Percentiles rank a stretch among this genome's conserved stretches.
Conservation (phyloP, 441 rosid genomes). For the Adansonia rubrostipa region DNA sequence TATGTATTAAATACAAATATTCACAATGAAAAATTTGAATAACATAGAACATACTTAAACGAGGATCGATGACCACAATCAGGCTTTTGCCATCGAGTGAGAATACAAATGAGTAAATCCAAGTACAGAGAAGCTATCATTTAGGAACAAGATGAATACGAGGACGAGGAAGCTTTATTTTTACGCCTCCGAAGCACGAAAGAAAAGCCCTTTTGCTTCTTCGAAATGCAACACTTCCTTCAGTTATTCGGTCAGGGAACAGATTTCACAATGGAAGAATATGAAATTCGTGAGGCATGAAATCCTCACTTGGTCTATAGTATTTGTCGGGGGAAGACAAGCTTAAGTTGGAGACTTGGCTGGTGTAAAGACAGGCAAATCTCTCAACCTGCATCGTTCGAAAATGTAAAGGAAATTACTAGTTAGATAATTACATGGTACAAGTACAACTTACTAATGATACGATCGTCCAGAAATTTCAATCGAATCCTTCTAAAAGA, state of each 20-base stretch:
- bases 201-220: background rate
- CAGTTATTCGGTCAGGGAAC: background rate
- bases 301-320: slow-evolving; percentile 96
- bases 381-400: slow-evolving; percentile 81
- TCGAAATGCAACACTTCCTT: background rate
- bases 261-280: slow-evolving; percentile 59
- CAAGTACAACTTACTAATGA: background rate
- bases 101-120: background rate
- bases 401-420: background rate
- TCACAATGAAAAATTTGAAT: background rate
- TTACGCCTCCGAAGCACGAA: background rate
- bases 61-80: background rate
- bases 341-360: slow-evolving; percentile 90
- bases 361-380: slow-evolving; percentile 95
- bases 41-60: background rate
- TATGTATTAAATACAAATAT: too few relatives aligned
- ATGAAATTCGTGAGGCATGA: slow-evolving; percentile 93
- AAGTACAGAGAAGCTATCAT: background rate
- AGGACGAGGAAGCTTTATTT: background rate
- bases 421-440: background rate
- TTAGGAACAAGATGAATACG: background rate
- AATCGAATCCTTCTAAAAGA: background rate
- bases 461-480: background rate
- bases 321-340: slow-evolving; percentile 94
- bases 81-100: background rate